Evolutionary conservation across 768 basidiomycete genomes (phyloP).

Genomic region (Lyophyllum atratum): DNA sequence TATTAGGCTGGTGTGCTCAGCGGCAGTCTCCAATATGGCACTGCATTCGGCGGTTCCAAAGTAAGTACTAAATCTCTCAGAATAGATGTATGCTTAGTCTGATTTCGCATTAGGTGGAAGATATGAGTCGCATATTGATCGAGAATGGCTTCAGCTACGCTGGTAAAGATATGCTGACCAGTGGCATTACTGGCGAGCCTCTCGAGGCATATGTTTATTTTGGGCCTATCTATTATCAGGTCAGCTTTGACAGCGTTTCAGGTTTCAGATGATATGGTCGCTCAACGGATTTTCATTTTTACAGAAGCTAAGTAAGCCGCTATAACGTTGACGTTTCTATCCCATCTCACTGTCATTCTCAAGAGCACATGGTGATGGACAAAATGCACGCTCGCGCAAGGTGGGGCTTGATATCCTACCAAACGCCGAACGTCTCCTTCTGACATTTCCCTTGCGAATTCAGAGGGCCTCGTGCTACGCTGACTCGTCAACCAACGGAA

Average conservation of each 20-base stretch:
- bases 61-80: conserved; percentile 35
- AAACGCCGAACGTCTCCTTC: conserved; percentile 1
- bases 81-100: conserved; percentile 1
- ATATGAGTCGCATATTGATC: conserved; percentile 96
- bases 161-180: conserved; percentile 99
- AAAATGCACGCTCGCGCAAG: conserved; percentile 99
- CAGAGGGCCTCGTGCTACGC: conserved; percentile 93
- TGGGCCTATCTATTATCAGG: conserved; percentile 98
- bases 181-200: conserved; percentile 96
- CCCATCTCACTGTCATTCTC: conserved; percentile 14
- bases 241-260: conserved; percentile 33
- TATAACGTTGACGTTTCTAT: not conserved
- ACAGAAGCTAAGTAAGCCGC: conserved; percentile 87
- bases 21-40: conserved; percentile 91
- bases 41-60: conserved; percentile 98
- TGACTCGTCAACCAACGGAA: conserved; percentile 98
- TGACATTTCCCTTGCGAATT: conserved; percentile 8
- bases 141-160: conserved; percentile 96
- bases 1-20: conserved; percentile 83
- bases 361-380: conserved; percentile 99
- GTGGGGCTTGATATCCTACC: conserved; percentile 39
- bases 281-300: conserved; percentile 16
- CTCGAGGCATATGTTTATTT: conserved; percentile 98
- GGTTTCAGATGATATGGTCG: conserved; percentile 1
- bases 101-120: conserved; percentile 68